Base-by-base conservation (phyloP, 257 asterid genomes). In the Nemophila menziesii region DNA sequence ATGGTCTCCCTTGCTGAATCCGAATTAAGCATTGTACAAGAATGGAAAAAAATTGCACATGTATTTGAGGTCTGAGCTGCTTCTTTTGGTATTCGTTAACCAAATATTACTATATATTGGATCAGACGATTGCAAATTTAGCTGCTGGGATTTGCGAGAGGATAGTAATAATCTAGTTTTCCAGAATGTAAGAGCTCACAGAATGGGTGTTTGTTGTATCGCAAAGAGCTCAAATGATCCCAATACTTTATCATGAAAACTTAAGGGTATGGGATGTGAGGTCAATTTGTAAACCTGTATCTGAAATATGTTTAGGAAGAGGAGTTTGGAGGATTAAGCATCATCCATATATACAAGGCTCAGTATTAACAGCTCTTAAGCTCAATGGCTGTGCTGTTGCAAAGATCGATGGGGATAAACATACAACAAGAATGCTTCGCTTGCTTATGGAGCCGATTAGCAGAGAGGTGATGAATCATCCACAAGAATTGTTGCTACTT, bases 381-480 rank as follows among this genome's bases (percentile, higher is more conserved):
- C 97, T 77, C 48, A 87, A 87, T 7, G 97, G 96, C 3, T 87
- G 79, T 54, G 74, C 92, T 13, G 58, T 83, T n/a, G 86, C 80
- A 44, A 65, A 67, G 11, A 64, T 65, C 27, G 54, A 60, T 43
- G 74, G 62, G 0, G 64, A 54, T 43, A 46, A 55, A 68, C 65
- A 0, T 80, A 80, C 33, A 42, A 60, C 1, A 71, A 64, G 44
- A 95, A 80, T n/a, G 71, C 45, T 8, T 87, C 97, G 1, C 89
- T 87, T 52, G 95, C 95, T 16, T 87, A 87, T 64, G 95, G 97
- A 52, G 95, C 86, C 22, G 97, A 87, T 57, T 87, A 95, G 97
- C 95, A 87, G 36, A 77, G 89, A 58, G 77, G 79, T 14, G 42
- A 49, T 43, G n/a, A n/a, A n/a, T 7, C 39, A 5, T 15, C 13